phyloP scores from a whole-genome alignment of 202 grass and related monocot species.

The Setaria italica region DNA sequence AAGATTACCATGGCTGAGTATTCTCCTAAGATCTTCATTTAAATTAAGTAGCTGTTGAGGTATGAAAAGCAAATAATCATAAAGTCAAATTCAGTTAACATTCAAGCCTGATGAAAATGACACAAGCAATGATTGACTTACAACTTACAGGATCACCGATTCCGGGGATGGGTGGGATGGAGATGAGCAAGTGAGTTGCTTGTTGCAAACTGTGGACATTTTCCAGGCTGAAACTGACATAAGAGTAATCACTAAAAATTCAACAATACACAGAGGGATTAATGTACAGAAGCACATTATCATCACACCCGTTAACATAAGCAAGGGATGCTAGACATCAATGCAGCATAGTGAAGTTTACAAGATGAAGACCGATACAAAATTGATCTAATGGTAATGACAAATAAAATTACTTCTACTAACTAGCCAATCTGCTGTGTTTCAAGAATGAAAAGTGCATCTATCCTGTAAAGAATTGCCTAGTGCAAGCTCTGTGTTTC shows the following conservation, averaged over 20 bases:
- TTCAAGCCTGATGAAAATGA: not conserved
- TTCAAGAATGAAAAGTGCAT: not conserved
- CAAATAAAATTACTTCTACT: not conserved
- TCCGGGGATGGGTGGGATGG: slow-evolving; percentile 64
- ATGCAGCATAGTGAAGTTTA: not conserved
- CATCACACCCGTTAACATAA: not conserved
- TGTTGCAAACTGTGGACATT: slow-evolving; percentile 45
- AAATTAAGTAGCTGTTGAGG: slow-evolving; percentile 61
- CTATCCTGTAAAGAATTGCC: not conserved
- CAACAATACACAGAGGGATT: not conserved
- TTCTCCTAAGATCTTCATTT: slow-evolving; percentile 52
- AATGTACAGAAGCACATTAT: not conserved
- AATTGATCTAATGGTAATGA: too few relatives aligned
- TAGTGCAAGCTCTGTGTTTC: not conserved
- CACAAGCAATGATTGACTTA: not conserved
- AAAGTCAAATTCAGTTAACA: not conserved
- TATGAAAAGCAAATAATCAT: slow-evolving; percentile 32
- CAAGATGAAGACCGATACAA: not conserved
- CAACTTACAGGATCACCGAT: slow-evolving; percentile 83
- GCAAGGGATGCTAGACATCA: not conserved
- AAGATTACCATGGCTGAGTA: slow-evolving; percentile 58
- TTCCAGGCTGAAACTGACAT: slow-evolving; percentile 46
- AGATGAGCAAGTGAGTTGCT: slow-evolving; percentile 76
- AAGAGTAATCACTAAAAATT: slow-evolving; percentile 15
- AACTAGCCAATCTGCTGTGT: not conserved